phyloP scores from a whole-genome alignment of 1,284 basidiomycete genomes.

The Cryptococcus deneoformans region DNA sequence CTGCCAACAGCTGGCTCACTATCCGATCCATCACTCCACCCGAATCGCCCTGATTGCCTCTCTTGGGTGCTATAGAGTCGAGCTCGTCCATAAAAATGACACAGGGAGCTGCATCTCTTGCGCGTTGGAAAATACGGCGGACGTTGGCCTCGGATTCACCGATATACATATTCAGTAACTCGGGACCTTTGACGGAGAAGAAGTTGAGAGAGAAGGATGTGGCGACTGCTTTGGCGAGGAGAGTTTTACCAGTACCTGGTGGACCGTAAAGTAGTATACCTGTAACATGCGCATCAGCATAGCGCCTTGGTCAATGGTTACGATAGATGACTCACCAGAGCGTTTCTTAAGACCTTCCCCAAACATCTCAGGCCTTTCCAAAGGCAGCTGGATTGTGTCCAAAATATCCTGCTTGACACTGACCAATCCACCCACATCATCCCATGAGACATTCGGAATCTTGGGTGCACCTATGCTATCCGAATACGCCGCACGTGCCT shows the following conservation, averaged over 20 bases:
- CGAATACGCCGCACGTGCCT: slow-evolving; percentile 75
- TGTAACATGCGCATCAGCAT: slow-evolving; percentile 33
- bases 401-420: slow-evolving; percentile 90
- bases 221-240: slow-evolving; percentile 90
- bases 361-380: slow-evolving; percentile 94
- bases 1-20: slow-evolving; percentile 91
- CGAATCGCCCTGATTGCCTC: slow-evolving; percentile 91
- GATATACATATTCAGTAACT: slow-evolving; percentile 96
- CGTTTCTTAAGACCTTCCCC: slow-evolving; percentile 91
- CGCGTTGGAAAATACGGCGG: slow-evolving; percentile 84
- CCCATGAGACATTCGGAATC: slow-evolving; percentile 96
- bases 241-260: slow-evolving; percentile 93
- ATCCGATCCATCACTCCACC: slow-evolving; percentile 98
- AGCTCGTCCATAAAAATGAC: slow-evolving; percentile 99
- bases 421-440: slow-evolving; percentile 92
- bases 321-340: slow-evolving; percentile 64
- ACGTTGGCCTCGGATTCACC: slow-evolving; percentile 98
- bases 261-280: slow-evolving; percentile 84
- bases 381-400: slow-evolving; percentile 93
- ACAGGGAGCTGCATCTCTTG: slow-evolving; percentile 84
- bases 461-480: slow-evolving; percentile 95
- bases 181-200: slow-evolving; percentile 95
- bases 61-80: slow-evolving; percentile 92
- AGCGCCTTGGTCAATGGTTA: neutral
- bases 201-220: slow-evolving; percentile 90